Conservation (phyloP, 2,329 filamentous ascomycete genomes). For the Colletotrichum brevisporum region DNA sequence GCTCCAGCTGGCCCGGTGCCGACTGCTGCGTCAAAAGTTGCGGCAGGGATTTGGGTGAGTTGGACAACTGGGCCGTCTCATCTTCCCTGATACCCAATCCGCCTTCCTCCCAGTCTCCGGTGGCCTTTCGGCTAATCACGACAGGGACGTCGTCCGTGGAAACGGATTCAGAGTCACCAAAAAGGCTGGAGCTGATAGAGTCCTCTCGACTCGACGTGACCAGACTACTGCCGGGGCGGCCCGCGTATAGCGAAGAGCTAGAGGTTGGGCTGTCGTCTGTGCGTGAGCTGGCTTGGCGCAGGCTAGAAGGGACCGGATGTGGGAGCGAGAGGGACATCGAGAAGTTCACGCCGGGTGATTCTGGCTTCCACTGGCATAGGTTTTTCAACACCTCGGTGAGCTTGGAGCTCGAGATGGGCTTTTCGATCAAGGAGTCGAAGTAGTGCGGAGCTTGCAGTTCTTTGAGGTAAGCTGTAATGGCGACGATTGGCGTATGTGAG, state of each 20-base stretch:
- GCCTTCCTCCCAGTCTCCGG: slow-evolving; percentile 83
- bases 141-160: slow-evolving; percentile 84
- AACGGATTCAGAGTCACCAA: slow-evolving; percentile 86
- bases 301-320: slow-evolving; percentile 73
- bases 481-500: slow-evolving; percentile 93
- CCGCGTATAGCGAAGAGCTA: slow-evolving; percentile 79
- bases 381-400: slow-evolving; percentile 88
- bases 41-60: slow-evolving; percentile 60
- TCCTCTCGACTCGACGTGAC: slow-evolving; percentile 86
- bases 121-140: slow-evolving; percentile 79
- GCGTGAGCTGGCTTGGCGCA: slow-evolving; percentile 74
- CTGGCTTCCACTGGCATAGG: slow-evolving; percentile 94
- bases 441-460: slow-evolving; percentile 95
- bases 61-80: slow-evolving; percentile 55
- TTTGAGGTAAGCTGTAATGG: slow-evolving; percentile 97
- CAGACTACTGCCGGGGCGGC: slow-evolving; percentile 81
- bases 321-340: slow-evolving; percentile 62
- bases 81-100: slow-evolving; percentile 85
- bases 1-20: slow-evolving; percentile 74
- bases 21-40: slow-evolving; percentile 73
- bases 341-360: slow-evolving; percentile 64
- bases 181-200: slow-evolving; percentile 89
- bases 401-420: slow-evolving; percentile 94
- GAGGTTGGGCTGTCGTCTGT: slow-evolving; percentile 88
- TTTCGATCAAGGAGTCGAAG: slow-evolving; percentile 96